Base-by-base conservation (phyloP, 116 monocot species). In the Posidonia oceanica region DNA sequence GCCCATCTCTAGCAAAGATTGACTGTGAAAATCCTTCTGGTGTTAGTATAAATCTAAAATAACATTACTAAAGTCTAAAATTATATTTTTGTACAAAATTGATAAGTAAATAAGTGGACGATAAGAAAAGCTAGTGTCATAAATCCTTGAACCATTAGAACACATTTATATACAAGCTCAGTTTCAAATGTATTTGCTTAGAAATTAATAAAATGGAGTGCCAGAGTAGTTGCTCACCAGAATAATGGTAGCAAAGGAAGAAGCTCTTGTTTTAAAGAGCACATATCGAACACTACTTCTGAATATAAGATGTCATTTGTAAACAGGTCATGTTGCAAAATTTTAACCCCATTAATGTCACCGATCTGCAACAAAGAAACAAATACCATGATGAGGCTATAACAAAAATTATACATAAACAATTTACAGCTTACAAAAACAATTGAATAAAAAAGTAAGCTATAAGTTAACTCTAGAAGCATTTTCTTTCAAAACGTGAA, bases 1-100 rank as follows among this genome's bases (percentile, higher is more conserved):
- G 29, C 98, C 98, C 98, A 98, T 98, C 75, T 98, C 98, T 66
- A 98, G 82, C 83, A 98, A 84, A 66, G 98, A 98, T 66, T 98
- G 98, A 75, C 98, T 98, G 89, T 51, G 6, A 82, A 23, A 40
- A 51, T 57, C 21, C 16, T 20, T 39, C 13, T 29, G 36, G 39
- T 14, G 55, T 70, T 57, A 70, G 57, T 11, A 39, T 55, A 70
- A 4, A 69, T 2, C 6, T 11, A 62, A 62, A 62, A 36, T 36
- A 62, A n/a, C 29, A 29, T 29, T 16, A 17, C n/a, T 3, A 14
- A 63, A 37, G 38, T 63, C 16, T 14, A 66, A 18, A 66, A 65
- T 42, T 42, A 4, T 40, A 41, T 65, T 42, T 16, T 42, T 65
- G 38, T 16, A 39, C 39, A 64, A 37, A 64, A 40, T 7, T 12